phyloP scores from a whole-genome alignment of 2,329 filamentous ascomycete species.

The Sphaerulina vaccinii region DNA sequence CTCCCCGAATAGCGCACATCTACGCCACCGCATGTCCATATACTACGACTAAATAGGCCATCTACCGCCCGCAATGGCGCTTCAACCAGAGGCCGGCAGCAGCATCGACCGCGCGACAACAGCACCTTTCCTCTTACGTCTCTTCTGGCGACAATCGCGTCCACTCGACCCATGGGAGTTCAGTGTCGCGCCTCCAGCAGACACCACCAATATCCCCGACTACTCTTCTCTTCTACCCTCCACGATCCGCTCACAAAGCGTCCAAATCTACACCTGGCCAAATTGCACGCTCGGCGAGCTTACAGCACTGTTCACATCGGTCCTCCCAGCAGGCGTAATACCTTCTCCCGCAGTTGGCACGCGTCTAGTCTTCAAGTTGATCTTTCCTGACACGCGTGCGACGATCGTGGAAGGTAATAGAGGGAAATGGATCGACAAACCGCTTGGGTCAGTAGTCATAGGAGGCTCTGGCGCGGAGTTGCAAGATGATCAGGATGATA shows the following conservation, averaged over 20 bases:
- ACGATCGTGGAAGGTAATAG: slow-evolving; percentile 44
- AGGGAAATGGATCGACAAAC: slow-evolving; percentile 71
- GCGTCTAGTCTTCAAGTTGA: slow-evolving; percentile 79
- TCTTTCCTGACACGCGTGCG: slow-evolving; percentile 71
- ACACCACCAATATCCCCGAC: slow-evolving; percentile 32
- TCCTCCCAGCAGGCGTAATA: slow-evolving; percentile 63
- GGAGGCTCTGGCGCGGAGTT: slow-evolving; percentile 44
- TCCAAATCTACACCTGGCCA: slow-evolving; percentile 84
- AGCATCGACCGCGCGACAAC: slow-evolving; percentile 67
- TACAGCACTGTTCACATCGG: slow-evolving; percentile 69
- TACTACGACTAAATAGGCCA: background rate
- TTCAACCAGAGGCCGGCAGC: slow-evolving; percentile 36
- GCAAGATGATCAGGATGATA: slow-evolving; percentile 35
- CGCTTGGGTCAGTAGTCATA: slow-evolving; percentile 79
- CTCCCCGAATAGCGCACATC: background rate
- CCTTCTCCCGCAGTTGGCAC: slow-evolving; percentile 76
- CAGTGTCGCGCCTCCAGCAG: slow-evolving; percentile 46
- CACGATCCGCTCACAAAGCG: slow-evolving; percentile 35
- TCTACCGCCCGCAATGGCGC: slow-evolving; percentile 30
- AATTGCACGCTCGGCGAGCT: slow-evolving; percentile 79
- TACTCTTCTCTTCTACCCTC: slow-evolving; percentile 60
- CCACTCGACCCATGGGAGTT: slow-evolving; percentile 79
- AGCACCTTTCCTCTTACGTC: slow-evolving; percentile 78
- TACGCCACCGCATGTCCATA: background rate
- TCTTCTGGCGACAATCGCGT: slow-evolving; percentile 74